Conservation (phyloP, 192 early-diverging fungal genomes). For the Coemansia sp. region DNA sequence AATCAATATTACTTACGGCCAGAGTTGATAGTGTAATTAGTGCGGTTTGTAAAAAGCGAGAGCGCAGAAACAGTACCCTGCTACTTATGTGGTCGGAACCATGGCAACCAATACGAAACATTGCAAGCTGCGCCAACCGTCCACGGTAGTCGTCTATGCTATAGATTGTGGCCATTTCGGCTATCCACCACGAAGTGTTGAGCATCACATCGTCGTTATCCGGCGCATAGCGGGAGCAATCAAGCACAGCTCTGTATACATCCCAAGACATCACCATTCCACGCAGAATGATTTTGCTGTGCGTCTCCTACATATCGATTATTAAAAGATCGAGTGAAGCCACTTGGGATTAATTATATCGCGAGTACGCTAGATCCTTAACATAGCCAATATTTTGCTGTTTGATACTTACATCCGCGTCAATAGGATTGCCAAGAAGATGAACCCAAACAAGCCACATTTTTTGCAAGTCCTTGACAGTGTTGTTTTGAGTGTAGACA, state of each 20-base stretch:
- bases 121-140: constrained; percentile 33
- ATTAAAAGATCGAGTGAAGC: too few relatives aligned
- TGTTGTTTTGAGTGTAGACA: constrained; percentile 18
- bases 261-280: constrained; percentile 42
- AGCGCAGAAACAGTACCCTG: constrained; percentile 37
- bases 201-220: constrained; percentile 48
- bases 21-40: constrained; percentile 39
- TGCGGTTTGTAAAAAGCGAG: constrained; percentile 39
- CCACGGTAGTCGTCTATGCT: constrained; percentile 34
- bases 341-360: too few relatives aligned
- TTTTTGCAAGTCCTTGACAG: constrained; percentile 14
- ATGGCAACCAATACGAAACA: constrained; percentile 46
- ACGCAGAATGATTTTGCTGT: constrained; percentile 35
- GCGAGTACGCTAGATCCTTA: neutral
- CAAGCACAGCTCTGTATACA: constrained; percentile 42
- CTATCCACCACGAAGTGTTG: constrained; percentile 41
- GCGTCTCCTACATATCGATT: constrained; percentile 5
- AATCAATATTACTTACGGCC: constrained; percentile 19
- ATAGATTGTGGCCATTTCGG: constrained; percentile 33
- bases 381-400: neutral
- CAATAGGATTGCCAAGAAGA: constrained; percentile 34
- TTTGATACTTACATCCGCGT: constrained; percentile 16
- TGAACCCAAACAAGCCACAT: constrained; percentile 45
- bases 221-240: constrained; percentile 41
- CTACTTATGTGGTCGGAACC: constrained; percentile 35